These are phyloP conservation scores for Picea sitchensis DNA, from an alignment of 75 land plant species.

Conservation along the genomic window DNA sequence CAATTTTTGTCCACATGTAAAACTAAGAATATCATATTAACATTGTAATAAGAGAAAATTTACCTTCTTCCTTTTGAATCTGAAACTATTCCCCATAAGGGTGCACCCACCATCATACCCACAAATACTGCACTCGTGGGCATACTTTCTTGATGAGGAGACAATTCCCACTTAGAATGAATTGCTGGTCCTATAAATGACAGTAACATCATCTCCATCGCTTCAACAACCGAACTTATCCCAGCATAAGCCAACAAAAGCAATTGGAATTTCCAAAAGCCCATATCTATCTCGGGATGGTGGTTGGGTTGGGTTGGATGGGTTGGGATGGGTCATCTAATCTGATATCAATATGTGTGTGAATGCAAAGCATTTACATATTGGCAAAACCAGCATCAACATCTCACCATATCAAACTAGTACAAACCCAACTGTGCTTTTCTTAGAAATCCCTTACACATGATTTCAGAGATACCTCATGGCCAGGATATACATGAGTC, in stretches of 20 bases:
- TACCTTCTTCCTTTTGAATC: conserved; percentile 43
- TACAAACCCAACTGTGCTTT: too few species aligned
- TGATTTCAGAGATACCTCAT: too few species aligned
- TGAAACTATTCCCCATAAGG: conserved; percentile 39
- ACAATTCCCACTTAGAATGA: conserved; percentile 29
- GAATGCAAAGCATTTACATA: too few species aligned
- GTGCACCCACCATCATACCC: conserved; percentile 54
- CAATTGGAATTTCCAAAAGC: conserved; percentile 36
- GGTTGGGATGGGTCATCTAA: too few species aligned
- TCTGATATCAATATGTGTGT: neutral
- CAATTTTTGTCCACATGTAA: too few species aligned
- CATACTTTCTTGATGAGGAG: conserved; percentile 34
- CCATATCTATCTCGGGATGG: too few species aligned
- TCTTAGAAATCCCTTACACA: too few species aligned
- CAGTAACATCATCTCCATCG: conserved; percentile 61
- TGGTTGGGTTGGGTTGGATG: too few species aligned
- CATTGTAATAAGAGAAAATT: neutral
- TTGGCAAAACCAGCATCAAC: too few species aligned
- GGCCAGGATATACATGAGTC: too few species aligned
- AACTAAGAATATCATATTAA: too few species aligned
- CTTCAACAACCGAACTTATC: conserved; percentile 48
- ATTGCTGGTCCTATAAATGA: conserved; percentile 53
- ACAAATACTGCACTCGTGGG: conserved; percentile 43
- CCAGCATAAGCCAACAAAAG: conserved; percentile 45
- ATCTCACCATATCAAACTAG: too few species aligned